These are phyloP conservation scores for Ceratocystis destructans DNA, from an alignment of 2,329 filamentous ascomycete genomes.

Conservation along the genomic window DNA sequence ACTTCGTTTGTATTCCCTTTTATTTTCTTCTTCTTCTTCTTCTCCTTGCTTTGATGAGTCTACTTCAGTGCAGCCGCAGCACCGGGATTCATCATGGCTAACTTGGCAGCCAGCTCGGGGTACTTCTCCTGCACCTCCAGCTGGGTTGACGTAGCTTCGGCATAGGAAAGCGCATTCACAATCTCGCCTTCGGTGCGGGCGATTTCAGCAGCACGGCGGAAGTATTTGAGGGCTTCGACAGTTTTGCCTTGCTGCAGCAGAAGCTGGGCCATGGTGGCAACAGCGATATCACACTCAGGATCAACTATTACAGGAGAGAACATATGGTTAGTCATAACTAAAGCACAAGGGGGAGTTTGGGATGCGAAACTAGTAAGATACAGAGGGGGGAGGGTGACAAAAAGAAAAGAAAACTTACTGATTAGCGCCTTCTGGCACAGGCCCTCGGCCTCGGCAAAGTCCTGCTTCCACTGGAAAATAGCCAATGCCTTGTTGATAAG, in stretches of 20 bases:
- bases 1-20: background rate
- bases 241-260: constrained; percentile 97
- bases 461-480: constrained; percentile 96
- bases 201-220: constrained; percentile 88
- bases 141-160: constrained; percentile 91
- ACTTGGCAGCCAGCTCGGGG: constrained; percentile 60
- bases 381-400: background rate
- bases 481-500: constrained; percentile 97
- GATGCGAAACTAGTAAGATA: background rate
- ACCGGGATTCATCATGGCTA: constrained; percentile 27
- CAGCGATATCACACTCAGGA: constrained; percentile 95
- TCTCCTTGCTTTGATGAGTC: no score
- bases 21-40: background rate
- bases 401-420: constrained; percentile 46
- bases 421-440: constrained; percentile 95
- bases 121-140: constrained; percentile 84
- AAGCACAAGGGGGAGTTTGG: background rate
- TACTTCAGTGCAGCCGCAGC: constrained; percentile 10
- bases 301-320: constrained; percentile 49
- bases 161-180: constrained; percentile 90
- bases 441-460: constrained; percentile 87
- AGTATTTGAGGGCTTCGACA: constrained; percentile 86
- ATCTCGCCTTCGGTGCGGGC: constrained; percentile 91
- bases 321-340: constrained; percentile 3
- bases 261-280: constrained; percentile 96